Base-by-base conservation (phyloP, 192 early-diverging fungal genomes). In the Umbelopsis sp. region DNA sequence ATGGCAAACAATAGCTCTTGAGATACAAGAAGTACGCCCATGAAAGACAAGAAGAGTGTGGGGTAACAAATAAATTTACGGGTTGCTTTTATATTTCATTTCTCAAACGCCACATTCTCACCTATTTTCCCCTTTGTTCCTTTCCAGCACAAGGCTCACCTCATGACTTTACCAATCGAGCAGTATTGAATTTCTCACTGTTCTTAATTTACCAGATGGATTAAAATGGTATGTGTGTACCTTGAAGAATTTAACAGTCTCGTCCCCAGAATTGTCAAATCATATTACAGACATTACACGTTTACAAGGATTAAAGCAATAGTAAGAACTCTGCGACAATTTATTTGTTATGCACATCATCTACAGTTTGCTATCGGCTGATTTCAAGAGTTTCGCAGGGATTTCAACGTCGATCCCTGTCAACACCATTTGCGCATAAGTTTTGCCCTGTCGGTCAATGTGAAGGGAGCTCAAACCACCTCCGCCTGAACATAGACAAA, bases 371-470 rank as follows among this genome's bases (percentile, higher is more conserved):
- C 55, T 61, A 16, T 35, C 55, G 37, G 37, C 37, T 33, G 55
- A 18, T 2, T 61, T 61, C 13, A 61, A 16, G 6, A 61, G 55
- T 8, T 61, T 61, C 33, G 48, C 75, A 37, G 88, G 88, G 1
- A 87, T 77, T 48, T 85, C 81, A 44, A 90, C 74, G 46, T 82
- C 84, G 49, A 81, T 53, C 0, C 71, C 75, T 47, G 78, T 80
- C 5, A 90, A 66, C 21, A 88, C 68, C 78, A 88, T 82, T 72
- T 90, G 88, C 18, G 84, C 88, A 75, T 82, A 90, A 10, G 88
- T 89, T 68, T 90, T 90, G 64, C 88, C 88, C 64, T 90, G 88
- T 45, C 83, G 78, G 81, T 90, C 88, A 68, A 89, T 72, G 25
- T 81, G 74, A 66, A 90, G 45, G 1, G 87, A 87, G 49, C 84